These are phyloP conservation scores for Urostyla sp. DNA, from an alignment of 73 alveolate genomes.

Conservation along the genomic window DNA sequence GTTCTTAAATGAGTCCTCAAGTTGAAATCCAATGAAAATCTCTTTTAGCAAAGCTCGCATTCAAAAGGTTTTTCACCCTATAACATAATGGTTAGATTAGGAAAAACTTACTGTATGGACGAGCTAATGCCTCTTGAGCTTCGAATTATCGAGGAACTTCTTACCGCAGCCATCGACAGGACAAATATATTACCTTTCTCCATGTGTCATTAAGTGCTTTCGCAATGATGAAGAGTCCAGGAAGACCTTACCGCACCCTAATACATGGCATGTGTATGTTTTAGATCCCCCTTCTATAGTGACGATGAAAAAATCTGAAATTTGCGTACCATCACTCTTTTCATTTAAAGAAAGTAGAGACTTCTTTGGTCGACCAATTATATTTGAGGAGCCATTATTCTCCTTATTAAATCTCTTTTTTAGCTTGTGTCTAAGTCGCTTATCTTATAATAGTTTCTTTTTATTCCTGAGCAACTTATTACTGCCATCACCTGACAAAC, in stretches of 20 bases:
- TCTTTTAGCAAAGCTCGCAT: slow-evolving; percentile 95
- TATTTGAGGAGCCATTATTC: slow-evolving; percentile 29
- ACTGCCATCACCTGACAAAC: slow-evolving; percentile 12
- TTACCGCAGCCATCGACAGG: slow-evolving; percentile 95
- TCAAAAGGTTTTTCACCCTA: slow-evolving; percentile 95
- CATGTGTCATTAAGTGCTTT: slow-evolving; percentile 87
- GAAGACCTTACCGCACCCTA: slow-evolving; percentile 89
- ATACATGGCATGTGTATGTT: slow-evolving; percentile 55
- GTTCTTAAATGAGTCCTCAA: slow-evolving; percentile 93
- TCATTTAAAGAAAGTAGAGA: slow-evolving; percentile 47
- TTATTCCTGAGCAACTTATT: slow-evolving; percentile 17
- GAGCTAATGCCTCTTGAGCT: slow-evolving; percentile 91
- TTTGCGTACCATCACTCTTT: slow-evolving; percentile 32
- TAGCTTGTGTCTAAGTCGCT: slow-evolving; percentile 42
- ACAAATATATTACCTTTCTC: slow-evolving; percentile 91
- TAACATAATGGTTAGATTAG: neutral
- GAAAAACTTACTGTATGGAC: slow-evolving; percentile 83
- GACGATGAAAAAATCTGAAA: neutral
- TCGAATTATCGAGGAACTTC: slow-evolving; percentile 91
- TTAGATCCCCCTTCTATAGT: slow-evolving; percentile 38
- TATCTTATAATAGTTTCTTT: slow-evolving; percentile 29
- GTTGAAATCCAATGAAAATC: slow-evolving; percentile 93
- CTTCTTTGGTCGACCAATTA: slow-evolving; percentile 55
- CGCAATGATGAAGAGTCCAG: slow-evolving; percentile 82
- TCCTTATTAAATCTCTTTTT: slow-evolving; percentile 21